These are phyloP conservation scores for Ambrosia hybrid DNA, from an alignment of 140 eudicot genomes.

Conservation along the genomic window DNA sequence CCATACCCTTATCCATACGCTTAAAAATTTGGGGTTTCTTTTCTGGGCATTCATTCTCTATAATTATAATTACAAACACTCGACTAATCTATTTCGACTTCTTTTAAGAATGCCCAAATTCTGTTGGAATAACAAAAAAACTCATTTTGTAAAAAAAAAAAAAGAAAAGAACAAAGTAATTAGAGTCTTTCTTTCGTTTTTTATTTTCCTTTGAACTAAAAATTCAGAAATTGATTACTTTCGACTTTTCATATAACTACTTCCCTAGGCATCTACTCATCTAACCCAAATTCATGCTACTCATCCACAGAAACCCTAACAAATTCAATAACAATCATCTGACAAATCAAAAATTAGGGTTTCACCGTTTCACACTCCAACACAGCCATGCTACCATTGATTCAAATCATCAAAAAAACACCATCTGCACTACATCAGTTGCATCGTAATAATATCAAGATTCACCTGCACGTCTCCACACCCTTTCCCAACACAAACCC, in stretches of 20 bases:
- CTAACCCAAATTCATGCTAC: neutral
- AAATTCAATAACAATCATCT: slow-evolving; percentile 24
- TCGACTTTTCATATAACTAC: neutral
- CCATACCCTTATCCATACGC: neutral
- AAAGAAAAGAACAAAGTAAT: neutral
- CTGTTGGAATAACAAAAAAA: neutral
- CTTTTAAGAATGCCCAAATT: slow-evolving; percentile 11
- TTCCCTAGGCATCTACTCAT: neutral
- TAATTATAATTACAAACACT: too few relatives aligned
- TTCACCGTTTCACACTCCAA: slow-evolving; percentile 4
- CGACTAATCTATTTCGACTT: neutral
- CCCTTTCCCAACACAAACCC: too few relatives aligned
- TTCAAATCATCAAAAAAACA: slow-evolving; percentile 24
- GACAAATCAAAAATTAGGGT: slow-evolving; percentile 22
- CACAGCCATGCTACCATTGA: slow-evolving; percentile 7
- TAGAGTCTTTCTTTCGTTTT: neutral
- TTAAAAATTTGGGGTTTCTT: neutral
- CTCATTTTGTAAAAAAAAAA: too few relatives aligned
- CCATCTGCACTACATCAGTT: slow-evolving; percentile 16
- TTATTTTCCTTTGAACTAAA: neutral
- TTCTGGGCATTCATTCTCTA: slow-evolving; percentile 4
- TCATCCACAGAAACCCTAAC: slow-evolving; percentile 9
- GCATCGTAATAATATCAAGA: neutral
- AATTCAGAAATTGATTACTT: slow-evolving; percentile 1
- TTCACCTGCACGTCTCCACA: too few relatives aligned